These are phyloP conservation scores for Neurospora africana DNA, from an alignment of 495 filamentous ascomycete species.

Conservation along the genomic window DNA sequence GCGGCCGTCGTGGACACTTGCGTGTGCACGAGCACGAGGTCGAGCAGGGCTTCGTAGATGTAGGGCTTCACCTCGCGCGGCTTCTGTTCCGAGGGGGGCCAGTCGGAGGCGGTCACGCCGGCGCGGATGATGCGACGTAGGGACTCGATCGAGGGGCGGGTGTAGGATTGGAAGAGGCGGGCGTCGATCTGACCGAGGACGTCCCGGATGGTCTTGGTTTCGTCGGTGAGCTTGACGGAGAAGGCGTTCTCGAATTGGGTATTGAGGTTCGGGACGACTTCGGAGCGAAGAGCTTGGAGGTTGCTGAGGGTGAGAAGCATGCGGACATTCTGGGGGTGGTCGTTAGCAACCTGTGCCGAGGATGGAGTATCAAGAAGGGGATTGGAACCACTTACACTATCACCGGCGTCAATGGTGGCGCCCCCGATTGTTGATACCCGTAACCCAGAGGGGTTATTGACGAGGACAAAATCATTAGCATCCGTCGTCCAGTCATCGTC, in stretches of 20 bases:
- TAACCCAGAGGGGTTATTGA: constrained; percentile 11
- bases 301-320: constrained; percentile 90
- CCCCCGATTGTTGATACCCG: constrained; percentile 26
- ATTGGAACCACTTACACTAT: constrained; percentile 47
- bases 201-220: constrained; percentile 79
- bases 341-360: constrained; percentile 8
- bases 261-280: constrained; percentile 72
- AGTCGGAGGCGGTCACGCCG: constrained; percentile 60
- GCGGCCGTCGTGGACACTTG: constrained; percentile 77
- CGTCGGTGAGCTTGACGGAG: constrained; percentile 81
- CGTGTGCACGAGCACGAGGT: constrained; percentile 78
- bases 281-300: constrained; percentile 63
- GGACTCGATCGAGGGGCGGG: constrained; percentile 53
- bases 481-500: constrained; percentile 50
- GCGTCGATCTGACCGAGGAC: constrained; percentile 81
- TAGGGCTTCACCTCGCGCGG: constrained; percentile 75
- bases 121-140: constrained; percentile 54
- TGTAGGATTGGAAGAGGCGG: constrained; percentile 84
- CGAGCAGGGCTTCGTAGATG: constrained; percentile 73
- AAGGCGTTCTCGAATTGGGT: constrained; percentile 82
- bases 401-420: constrained; percentile 53
- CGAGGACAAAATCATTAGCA: constrained; percentile 23
- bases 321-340: constrained; percentile 60
- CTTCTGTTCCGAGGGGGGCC: constrained; percentile 49
- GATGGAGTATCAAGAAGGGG: neutral